Base-by-base conservation (phyloP, 164 flowering plant genomes). In the Sedum album region DNA sequence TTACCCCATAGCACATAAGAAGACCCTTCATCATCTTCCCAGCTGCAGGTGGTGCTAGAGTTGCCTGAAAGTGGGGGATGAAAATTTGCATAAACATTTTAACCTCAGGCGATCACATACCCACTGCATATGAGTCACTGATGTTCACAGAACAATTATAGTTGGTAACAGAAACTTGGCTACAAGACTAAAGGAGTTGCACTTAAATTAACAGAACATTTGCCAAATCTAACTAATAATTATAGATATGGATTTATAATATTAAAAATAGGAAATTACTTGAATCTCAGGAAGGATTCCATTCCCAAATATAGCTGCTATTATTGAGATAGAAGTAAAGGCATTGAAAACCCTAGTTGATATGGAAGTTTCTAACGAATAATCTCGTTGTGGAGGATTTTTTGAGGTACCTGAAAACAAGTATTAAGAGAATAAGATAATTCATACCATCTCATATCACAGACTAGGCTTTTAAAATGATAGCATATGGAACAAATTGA, bases 211-310 rank as follows among this genome's bases (percentile, higher is more conserved):
- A 23, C 31, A 7, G 1, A 55, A 55, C 23, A n/a, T n/a, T n/a
- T n/a, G n/a, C n/a, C n/a, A n/a, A n/a, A n/a, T n/a, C n/a, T n/a
- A n/a, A n/a, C n/a, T n/a, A n/a, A n/a, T n/a, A n/a, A n/a, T n/a
- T n/a, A n/a, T n/a, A n/a, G n/a, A n/a, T n/a, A n/a, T n/a, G n/a
- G n/a, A n/a, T n/a, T n/a, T n/a, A n/a, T n/a, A n/a, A n/a, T n/a
- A n/a, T n/a, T n/a, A n/a, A n/a, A n/a, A n/a, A 63, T 7, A 35
- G 46, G 5, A 65, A 68, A 5, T 73, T 81, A 91, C 99, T 73
- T 94, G 99, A 70, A 94, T 94, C 79, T 94, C 97, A 14, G 97
- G 99, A 31, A 94, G 84, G 60, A 94, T 94, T 33, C 99, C 99
- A 71, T 90, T 94, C 38, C 99, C 99, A 48, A 76, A 87, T 61